Percentiles rank a stretch among this genome's conserved stretches.
Conservation (phyloP, 2,329 filamentous ascomycete genomes). For the Calonectria hawksworthii region DNA sequence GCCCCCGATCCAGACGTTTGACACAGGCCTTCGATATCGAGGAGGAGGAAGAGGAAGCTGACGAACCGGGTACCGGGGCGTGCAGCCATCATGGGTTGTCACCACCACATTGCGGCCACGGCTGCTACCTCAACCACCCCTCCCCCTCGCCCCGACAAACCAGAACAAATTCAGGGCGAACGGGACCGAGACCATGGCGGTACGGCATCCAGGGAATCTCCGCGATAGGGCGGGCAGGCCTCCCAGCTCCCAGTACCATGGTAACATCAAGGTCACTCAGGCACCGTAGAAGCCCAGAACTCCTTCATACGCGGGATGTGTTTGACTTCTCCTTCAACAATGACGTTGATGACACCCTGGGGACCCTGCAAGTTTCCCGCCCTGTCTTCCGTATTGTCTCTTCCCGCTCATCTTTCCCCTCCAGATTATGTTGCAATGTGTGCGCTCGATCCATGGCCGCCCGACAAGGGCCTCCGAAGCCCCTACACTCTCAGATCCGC, state of each 20-base stretch:
- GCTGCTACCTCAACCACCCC: conserved; percentile 1
- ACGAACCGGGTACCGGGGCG: conserved; percentile 12
- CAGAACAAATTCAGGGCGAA: conserved; percentile 3
- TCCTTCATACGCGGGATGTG: neutral
- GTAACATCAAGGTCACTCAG: conserved; percentile 13
- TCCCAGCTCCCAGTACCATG: conserved; percentile 11
- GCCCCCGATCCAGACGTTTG: conserved; percentile 34
- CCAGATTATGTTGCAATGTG: conserved; percentile 2
- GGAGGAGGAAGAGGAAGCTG: neutral
- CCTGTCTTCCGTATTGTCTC: conserved; percentile 10
- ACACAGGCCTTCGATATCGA: conserved; percentile 30
- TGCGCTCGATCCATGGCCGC: conserved; percentile 8
- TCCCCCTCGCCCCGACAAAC: neutral
- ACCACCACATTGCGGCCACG: conserved; percentile 7
- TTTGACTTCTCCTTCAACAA: neutral
- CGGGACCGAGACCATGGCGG: neutral
- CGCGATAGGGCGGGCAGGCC: conserved; percentile 6
- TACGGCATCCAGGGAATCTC: conserved; percentile 9
- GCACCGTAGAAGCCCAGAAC: neutral
- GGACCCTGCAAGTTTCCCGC: neutral
- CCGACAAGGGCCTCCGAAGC: neutral
- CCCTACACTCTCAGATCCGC: conserved; percentile 22
- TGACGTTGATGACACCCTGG: neutral
- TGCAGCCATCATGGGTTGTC: conserved; percentile 4
- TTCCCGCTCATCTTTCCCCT: neutral